These are phyloP conservation scores for Citrus sp. DNA, from an alignment of 345 rosid species.

Conservation along the genomic window DNA sequence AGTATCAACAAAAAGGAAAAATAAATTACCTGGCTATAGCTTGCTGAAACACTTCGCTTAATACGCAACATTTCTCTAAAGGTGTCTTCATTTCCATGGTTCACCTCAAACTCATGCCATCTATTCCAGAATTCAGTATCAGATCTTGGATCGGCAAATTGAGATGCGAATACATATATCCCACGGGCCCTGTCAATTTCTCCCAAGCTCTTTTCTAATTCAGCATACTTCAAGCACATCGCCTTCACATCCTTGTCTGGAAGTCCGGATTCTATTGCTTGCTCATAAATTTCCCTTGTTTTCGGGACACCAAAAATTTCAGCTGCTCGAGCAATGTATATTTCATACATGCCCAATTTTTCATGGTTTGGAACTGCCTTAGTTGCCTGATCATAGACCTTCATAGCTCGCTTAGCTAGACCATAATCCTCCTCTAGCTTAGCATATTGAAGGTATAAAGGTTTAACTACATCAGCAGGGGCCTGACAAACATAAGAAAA, in stretches of 20 bases:
- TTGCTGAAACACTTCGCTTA: constrained; percentile 85
- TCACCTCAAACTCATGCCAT: constrained; percentile 96
- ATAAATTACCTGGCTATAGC: constrained; percentile 78
- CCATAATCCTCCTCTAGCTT: constrained; percentile 96
- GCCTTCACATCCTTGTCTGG: constrained; percentile 93
- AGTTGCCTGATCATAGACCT: constrained; percentile 89
- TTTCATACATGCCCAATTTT: constrained; percentile 85
- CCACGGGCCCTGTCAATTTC: constrained; percentile 90
- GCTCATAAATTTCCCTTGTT: constrained; percentile 94
- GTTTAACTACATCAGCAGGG: constrained; percentile 86
- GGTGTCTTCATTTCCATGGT: constrained; percentile 94
- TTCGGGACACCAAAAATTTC: constrained; percentile 93
- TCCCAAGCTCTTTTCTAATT: constrained; percentile 88
- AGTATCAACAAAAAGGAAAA: background rate
- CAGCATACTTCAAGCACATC: constrained; percentile 89
- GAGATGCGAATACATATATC: constrained; percentile 79
- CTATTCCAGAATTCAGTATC: constrained; percentile 85
- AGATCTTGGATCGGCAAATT: constrained; percentile 88
- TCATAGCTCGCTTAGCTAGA: constrained; percentile 95
- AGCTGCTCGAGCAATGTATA: constrained; percentile 89
- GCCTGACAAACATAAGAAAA: constrained; percentile 45
- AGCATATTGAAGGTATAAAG: constrained; percentile 89
- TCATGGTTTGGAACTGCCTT: constrained; percentile 84
- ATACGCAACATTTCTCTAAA: constrained; percentile 93
- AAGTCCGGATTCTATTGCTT: constrained; percentile 92